These are phyloP conservation scores for Parasitella parasitica DNA, from an alignment of 371 early-diverging fungal genomes.

Conservation along the genomic window DNA sequence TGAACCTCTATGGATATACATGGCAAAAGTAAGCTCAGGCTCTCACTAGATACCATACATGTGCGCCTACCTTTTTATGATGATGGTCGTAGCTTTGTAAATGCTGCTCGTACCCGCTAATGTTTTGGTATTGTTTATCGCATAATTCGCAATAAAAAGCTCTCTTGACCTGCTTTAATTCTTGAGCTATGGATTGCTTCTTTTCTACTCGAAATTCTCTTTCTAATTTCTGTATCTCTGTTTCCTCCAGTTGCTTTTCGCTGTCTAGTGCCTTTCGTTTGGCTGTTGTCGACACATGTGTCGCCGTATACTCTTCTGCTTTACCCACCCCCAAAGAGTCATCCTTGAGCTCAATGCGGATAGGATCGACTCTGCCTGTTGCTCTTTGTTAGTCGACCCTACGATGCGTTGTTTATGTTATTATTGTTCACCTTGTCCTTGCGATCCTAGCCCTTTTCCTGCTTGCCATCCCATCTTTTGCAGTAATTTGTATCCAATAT, in stretches of 20 bases:
- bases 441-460: conserved; percentile 61
- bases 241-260: conserved; percentile 69
- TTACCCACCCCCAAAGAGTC: conserved; percentile 69
- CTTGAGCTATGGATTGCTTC: conserved; percentile 51
- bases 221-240: conserved; percentile 45
- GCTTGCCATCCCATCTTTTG: conserved; percentile 71
- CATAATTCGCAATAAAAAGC: conserved; percentile 79
- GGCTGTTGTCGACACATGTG: conserved; percentile 56
- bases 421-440: conserved; percentile 39
- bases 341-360: conserved; percentile 58
- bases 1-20: conserved; percentile 59
- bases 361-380: conserved; percentile 71
- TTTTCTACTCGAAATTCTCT: conserved; percentile 52
- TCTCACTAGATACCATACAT: too few species aligned
- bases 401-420: background rate
- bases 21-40: too few species aligned
- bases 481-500: conserved; percentile 62
- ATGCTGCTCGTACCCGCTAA: conserved; percentile 76
- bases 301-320: conserved; percentile 54
- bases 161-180: conserved; percentile 62
- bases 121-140: conserved; percentile 77
- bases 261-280: conserved; percentile 59
- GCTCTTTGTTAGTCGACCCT: background rate
- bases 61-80: conserved; percentile 68
- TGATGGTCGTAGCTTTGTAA: conserved; percentile 79